phyloP scores from a whole-genome alignment of 192 early-diverging fungal genomes.

The Phlyctochytrium planicorne region DNA sequence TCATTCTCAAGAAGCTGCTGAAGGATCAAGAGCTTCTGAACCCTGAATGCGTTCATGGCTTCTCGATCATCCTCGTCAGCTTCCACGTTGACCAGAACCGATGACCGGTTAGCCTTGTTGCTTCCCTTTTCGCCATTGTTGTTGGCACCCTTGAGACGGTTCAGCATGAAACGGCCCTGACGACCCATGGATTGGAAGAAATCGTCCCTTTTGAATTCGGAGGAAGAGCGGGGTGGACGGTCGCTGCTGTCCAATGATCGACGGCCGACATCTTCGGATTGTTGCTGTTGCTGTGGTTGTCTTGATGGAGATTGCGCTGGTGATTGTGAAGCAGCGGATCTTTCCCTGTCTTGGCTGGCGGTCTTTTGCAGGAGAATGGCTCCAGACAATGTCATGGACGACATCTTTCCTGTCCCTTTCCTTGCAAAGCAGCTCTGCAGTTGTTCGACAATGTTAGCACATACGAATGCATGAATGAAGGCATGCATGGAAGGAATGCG shows the following conservation, averaged over 20 bases:
- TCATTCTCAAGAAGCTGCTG: conserved; percentile 1
- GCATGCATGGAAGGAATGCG: too few species aligned
- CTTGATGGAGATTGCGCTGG: not conserved
- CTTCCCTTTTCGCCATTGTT: not conserved
- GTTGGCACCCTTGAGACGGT: not conserved
- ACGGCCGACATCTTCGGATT: too few species aligned
- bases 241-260: not conserved
- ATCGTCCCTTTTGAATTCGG: not conserved
- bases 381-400: not conserved
- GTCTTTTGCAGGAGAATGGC: conserved; percentile 1
- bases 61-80: conserved; percentile 7
- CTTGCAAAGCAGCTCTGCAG: not conserved
- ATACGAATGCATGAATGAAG: too few species aligned
- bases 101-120: not conserved
- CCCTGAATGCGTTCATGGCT: conserved; percentile 5
- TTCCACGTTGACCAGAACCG: not conserved
- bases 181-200: not conserved
- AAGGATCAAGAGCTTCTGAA: conserved; percentile 10
- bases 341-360: not conserved
- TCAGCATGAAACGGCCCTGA: not conserved
- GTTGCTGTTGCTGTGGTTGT: too few species aligned
- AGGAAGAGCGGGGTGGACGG: not conserved
- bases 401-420: not conserved
- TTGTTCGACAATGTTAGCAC: too few species aligned
- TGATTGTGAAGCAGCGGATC: not conserved